Conservation (phyloP, 148 eudicot species). For the Agrostemma githago region DNA sequence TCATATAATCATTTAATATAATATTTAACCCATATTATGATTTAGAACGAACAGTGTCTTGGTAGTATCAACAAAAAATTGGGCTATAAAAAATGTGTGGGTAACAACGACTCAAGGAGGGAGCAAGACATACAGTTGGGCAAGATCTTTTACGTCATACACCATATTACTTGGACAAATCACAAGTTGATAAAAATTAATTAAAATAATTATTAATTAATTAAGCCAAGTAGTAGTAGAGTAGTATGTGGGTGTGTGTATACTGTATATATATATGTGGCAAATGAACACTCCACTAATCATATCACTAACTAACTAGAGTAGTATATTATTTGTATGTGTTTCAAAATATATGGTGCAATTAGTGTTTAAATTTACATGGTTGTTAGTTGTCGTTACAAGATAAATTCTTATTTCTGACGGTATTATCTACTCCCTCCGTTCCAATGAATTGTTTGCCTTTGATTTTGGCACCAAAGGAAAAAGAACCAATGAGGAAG, state of each 20-base stretch:
- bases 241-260: background rate
- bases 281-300: conserved; percentile 8
- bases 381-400: conserved; percentile 16
- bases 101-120: background rate
- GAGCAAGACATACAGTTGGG: conserved; percentile 1
- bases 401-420: no score
- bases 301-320: background rate
- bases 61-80: no score
- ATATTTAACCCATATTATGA: no score
- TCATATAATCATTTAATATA: no score
- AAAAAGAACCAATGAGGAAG: no score
- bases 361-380: background rate
- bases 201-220: conserved; percentile 5
- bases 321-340: background rate
- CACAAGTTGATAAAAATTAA: background rate
- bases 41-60: no score
- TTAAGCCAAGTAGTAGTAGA: background rate
- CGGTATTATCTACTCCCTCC: no score
- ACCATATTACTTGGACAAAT: conserved; percentile 14
- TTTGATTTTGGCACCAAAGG: no score
- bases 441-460: no score
- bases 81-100: no score
- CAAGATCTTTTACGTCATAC: conserved; percentile 17
- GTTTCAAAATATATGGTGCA: background rate
- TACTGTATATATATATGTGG: no score